A percentile compares a stretch with the other conserved stretches of the same genome.
phyloP scores from a whole-genome alignment of 192 early-diverging fungal species.

The Coemansia sp. region DNA sequence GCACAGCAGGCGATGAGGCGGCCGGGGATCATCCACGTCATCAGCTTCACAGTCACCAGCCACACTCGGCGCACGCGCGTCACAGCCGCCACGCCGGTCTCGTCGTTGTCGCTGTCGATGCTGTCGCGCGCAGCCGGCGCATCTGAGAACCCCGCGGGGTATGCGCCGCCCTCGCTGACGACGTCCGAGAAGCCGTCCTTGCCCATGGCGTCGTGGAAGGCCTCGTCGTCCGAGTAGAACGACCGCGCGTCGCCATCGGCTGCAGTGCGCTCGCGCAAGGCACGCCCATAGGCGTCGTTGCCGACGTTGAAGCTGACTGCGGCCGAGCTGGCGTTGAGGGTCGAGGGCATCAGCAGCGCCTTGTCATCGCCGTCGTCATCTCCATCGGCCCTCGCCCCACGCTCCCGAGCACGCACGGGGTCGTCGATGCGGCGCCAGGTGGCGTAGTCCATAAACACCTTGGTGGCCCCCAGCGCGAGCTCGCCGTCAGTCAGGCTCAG shows the following conservation, averaged over 20 bases:
- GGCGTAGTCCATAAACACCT: constrained; percentile 71
- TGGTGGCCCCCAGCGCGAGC: constrained; percentile 55
- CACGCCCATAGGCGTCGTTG: constrained; percentile 32
- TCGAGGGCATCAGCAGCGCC: constrained; percentile 13
- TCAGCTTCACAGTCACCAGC: constrained; percentile 43
- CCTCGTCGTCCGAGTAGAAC: constrained; percentile 65
- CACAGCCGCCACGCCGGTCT: constrained; percentile 57
- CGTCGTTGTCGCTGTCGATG: constrained; percentile 29
- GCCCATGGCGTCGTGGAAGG: constrained; percentile 53
- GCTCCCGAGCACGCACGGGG: constrained; percentile 61
- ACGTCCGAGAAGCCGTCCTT: constrained; percentile 43
- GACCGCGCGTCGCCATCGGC: constrained; percentile 56
- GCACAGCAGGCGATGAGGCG: constrained; percentile 65
- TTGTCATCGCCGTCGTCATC: constrained; percentile 49
- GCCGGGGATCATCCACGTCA: constrained; percentile 67
- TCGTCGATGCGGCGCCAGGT: constrained; percentile 85
- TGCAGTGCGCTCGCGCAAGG: constrained; percentile 48
- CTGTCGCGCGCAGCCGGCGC: constrained; percentile 10
- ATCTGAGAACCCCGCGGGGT: constrained; percentile 18
- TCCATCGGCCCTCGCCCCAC: constrained; percentile 55
- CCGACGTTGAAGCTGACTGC: constrained; percentile 18
- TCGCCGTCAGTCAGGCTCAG: constrained; percentile 52
- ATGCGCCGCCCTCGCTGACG: constrained; percentile 38
- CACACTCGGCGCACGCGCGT: constrained; percentile 45
- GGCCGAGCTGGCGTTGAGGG: constrained; percentile 45